Conservation (phyloP, 2,329 filamentous ascomycete genomes). For the Stachybotrys elegans region DNA sequence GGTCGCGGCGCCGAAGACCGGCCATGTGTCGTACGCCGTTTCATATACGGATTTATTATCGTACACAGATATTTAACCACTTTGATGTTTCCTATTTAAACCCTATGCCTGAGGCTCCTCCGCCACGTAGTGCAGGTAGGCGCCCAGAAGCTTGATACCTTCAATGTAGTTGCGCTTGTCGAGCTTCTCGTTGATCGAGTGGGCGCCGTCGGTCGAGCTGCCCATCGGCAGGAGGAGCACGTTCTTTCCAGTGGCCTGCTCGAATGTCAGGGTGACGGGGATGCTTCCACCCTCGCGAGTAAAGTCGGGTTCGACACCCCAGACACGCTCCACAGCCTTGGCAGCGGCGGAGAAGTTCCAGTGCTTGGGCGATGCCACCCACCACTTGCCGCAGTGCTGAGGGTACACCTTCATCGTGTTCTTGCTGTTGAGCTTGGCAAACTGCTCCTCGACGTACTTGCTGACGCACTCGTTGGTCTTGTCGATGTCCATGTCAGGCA, state of each 20-base stretch:
- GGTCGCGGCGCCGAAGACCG: no score
- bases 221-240: conserved; percentile 95
- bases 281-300: conserved; percentile 96
- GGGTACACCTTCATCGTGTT: conserved; percentile 79
- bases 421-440: conserved; percentile 84
- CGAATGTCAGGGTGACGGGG: conserved; percentile 93
- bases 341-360: conserved; percentile 96
- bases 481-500: conserved; percentile 94
- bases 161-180: conserved; percentile 98
- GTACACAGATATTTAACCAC: no score
- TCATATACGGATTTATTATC: no score
- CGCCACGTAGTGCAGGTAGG: conserved; percentile 93
- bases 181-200: conserved; percentile 98
- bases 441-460: conserved; percentile 77
- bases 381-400: conserved; percentile 96
- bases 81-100: no score
- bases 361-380: conserved; percentile 95
- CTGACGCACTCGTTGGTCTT: conserved; percentile 82
- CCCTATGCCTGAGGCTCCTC: conserved; percentile 67
- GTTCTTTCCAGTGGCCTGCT: conserved; percentile 97
- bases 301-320: conserved; percentile 88
- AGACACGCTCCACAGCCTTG: conserved; percentile 95
- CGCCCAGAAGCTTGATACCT: conserved; percentile 90
- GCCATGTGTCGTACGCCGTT: no score
- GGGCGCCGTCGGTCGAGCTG: conserved; percentile 90